Conservation (phyloP, 176 grass and related monocot species). For the Stipa capillata region DNA sequence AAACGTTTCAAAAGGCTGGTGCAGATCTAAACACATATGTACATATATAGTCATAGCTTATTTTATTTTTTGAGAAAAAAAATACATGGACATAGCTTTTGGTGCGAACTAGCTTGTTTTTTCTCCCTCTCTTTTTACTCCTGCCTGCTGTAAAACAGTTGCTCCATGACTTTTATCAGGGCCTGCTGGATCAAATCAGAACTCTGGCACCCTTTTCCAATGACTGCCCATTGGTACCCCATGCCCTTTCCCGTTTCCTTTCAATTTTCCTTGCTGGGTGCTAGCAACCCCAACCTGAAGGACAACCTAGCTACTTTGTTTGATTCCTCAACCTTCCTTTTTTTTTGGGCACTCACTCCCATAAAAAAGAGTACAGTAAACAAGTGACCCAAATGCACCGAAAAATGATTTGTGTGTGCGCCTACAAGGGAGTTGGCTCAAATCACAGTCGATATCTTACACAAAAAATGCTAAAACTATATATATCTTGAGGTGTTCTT, state of each 20-base stretch:
- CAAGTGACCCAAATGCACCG: not conserved
- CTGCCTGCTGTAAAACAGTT: constrained; percentile 25
- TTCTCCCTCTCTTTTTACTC: too few relatives aligned
- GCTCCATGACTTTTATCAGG: constrained; percentile 47
- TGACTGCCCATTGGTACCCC: constrained; percentile 14
- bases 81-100: too few relatives aligned
- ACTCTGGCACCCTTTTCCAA: constrained; percentile 36
- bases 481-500: too few relatives aligned
- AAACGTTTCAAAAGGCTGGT: not conserved
- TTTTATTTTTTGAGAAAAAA: too few relatives aligned
- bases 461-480: too few relatives aligned
- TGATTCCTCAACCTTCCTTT: constrained; percentile 15
- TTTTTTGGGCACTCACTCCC: constrained; percentile 29
- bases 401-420: constrained; percentile 35
- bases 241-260: constrained; percentile 29
- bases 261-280: not conserved
- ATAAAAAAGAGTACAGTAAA: constrained; percentile 15
- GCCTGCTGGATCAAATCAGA: constrained; percentile 27
- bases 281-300: constrained; percentile 14
- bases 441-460: constrained; percentile 1
- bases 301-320: constrained; percentile 27
- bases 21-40: not conserved
- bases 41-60: too few relatives aligned
- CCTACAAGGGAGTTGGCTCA: not conserved
- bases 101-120: too few relatives aligned